Conservation (phyloP, 176 grass and related monocot species). For the Ensete glaucum region DNA sequence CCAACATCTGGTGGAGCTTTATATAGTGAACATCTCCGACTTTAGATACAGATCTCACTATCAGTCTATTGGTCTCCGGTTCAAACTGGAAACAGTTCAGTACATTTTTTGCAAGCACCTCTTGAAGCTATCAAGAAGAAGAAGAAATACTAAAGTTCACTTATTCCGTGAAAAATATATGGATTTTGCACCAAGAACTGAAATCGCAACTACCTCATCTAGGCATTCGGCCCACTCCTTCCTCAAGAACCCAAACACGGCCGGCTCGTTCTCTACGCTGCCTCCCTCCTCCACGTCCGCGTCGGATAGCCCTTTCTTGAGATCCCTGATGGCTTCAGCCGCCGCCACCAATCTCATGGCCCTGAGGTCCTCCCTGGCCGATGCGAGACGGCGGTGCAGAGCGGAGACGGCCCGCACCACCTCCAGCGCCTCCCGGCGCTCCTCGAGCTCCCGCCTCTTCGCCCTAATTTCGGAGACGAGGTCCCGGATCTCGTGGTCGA, state of each 20-base stretch:
- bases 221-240: slow-evolving; percentile 64
- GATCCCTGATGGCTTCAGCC: slow-evolving; percentile 31
- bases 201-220: slow-evolving; percentile 42
- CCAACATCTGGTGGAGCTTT: slow-evolving; percentile 43
- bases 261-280: slow-evolving; percentile 17
- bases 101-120: slow-evolving; percentile 40
- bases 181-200: not conserved
- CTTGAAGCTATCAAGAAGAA: slow-evolving; percentile 56
- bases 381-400: slow-evolving; percentile 36
- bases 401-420: slow-evolving; percentile 37
- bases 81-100: slow-evolving; percentile 52
- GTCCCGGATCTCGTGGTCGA: slow-evolving; percentile 52
- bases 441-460: slow-evolving; percentile 47
- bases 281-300: slow-evolving; percentile 17
- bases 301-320: slow-evolving; percentile 33
- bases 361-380: slow-evolving; percentile 43
- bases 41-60: slow-evolving; percentile 37
- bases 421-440: slow-evolving; percentile 59
- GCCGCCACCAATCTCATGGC: slow-evolving; percentile 41
- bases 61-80: slow-evolving; percentile 38
- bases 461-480: slow-evolving; percentile 50
- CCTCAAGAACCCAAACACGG: slow-evolving; percentile 62
- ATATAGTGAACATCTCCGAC: slow-evolving; percentile 11
- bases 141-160: slow-evolving; percentile 7
- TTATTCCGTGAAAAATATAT: not conserved